phyloP scores from a whole-genome alignment of 2,329 filamentous ascomycete genomes.

The Davidsoniella australis region DNA sequence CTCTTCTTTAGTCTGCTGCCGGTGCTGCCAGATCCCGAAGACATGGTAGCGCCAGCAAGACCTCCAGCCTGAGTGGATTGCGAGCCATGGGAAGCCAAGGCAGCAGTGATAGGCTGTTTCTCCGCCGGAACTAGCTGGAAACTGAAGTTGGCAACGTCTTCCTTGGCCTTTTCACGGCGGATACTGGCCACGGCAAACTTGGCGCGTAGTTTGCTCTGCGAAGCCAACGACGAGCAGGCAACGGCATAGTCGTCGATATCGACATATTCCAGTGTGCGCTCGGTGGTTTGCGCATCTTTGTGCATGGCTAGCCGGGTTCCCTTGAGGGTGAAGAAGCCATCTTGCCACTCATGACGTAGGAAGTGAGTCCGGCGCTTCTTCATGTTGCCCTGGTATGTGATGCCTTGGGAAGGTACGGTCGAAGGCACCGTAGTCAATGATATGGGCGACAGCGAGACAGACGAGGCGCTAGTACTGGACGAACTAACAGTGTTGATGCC shows the following conservation, averaged over 20 bases:
- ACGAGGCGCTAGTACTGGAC: neutral
- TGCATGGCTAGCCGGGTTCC: constrained; percentile 63
- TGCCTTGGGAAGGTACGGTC: constrained; percentile 26
- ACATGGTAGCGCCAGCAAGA: constrained; percentile 8
- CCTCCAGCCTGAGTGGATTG: neutral
- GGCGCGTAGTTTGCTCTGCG: constrained; percentile 64
- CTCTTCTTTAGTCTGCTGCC: constrained; percentile 9
- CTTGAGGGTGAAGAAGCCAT: constrained; percentile 75
- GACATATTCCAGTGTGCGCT: constrained; percentile 56
- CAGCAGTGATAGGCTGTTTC: constrained; percentile 27
- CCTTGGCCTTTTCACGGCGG: constrained; percentile 35
- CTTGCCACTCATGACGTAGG: constrained; percentile 84
- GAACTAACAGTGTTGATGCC: neutral
- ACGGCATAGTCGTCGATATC: constrained; percentile 83
- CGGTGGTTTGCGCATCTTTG: constrained; percentile 36
- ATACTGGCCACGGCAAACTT: constrained; percentile 70
- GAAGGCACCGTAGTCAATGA: constrained; percentile 35
- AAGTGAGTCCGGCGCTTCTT: constrained; percentile 83
- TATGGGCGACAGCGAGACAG: constrained; percentile 25
- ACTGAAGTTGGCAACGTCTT: constrained; percentile 52
- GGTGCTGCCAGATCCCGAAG: neutral
- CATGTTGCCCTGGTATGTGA: constrained; percentile 72
- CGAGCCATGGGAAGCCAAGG: constrained; percentile 8
- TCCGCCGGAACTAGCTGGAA: constrained; percentile 72
- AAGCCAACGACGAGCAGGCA: constrained; percentile 61